Evolutionary conservation across 208 protist species (phyloP).

Genomic region (Porcisia deanei): DNA sequence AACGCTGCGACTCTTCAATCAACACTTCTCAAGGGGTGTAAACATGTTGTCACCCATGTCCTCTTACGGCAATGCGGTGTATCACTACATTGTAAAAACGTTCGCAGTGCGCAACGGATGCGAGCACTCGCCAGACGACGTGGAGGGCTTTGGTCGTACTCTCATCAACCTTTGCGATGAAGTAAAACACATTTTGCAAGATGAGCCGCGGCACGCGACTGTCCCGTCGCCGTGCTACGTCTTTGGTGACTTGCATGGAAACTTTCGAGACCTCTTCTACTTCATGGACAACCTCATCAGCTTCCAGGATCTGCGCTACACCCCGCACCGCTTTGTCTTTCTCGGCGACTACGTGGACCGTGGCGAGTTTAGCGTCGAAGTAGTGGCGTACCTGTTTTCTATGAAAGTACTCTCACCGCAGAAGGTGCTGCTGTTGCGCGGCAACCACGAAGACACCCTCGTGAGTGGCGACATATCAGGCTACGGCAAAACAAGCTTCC

Average conservation of each 20-base stretch:
- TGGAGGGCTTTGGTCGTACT: conserved; percentile 85
- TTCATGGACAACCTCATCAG: conserved; percentile 92
- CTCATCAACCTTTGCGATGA: conserved; percentile 79
- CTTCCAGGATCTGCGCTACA: conserved; percentile 92
- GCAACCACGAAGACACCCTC: conserved; percentile 94
- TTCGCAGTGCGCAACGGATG: conserved; percentile 86
- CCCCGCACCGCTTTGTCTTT: conserved; percentile 95
- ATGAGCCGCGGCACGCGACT: conserved; percentile 71
- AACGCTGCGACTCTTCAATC: conserved; percentile 77
- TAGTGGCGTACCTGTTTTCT: conserved; percentile 91
- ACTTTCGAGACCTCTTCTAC: conserved; percentile 94
- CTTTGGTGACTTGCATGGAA: conserved; percentile 95
- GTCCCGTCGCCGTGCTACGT: conserved; percentile 92
- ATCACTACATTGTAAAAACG: conserved; percentile 87
- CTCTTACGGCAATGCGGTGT: conserved; percentile 75
- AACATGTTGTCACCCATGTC: conserved; percentile 61
- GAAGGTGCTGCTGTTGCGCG: conserved; percentile 93
- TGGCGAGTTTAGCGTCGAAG: conserved; percentile 92
- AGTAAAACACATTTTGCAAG: conserved; percentile 64
- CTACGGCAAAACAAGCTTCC: conserved; percentile 91
- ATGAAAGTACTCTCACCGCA: conserved; percentile 91
- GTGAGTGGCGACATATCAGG: conserved; percentile 91
- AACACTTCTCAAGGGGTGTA: conserved; percentile 50
- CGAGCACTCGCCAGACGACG: conserved; percentile 67
- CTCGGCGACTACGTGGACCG: conserved; percentile 99